Conservation (phyloP, 2,329 filamentous ascomycete genomes). For the Periconia sp. region DNA sequence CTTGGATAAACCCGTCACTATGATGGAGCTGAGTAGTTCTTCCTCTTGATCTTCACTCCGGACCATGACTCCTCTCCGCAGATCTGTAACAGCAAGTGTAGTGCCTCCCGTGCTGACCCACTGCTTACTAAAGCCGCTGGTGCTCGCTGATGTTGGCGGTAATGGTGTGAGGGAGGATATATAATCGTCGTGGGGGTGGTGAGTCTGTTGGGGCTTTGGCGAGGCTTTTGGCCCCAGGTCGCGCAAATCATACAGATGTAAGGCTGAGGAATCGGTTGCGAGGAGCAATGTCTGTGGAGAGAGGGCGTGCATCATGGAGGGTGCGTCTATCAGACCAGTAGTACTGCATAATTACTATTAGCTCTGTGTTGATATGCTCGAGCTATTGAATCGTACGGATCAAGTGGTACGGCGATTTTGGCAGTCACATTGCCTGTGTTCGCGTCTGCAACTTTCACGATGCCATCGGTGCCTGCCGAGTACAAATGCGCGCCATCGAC, state of each 20-base stretch:
- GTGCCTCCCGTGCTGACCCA: conserved; percentile 94
- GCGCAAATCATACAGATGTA: conserved; percentile 89
- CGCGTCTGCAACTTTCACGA: conserved; percentile 66
- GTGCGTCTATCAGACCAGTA: conserved; percentile 66
- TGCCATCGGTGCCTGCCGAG: conserved; percentile 66
- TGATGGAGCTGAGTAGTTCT: conserved; percentile 81
- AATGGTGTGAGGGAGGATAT: conserved; percentile 86
- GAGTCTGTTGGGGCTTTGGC: conserved; percentile 73
- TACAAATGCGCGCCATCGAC: conserved; percentile 74
- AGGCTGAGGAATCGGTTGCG: conserved; percentile 84
- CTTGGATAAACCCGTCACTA: conserved; percentile 77
- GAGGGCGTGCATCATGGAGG: conserved; percentile 80
- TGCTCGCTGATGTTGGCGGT: conserved; percentile 78
- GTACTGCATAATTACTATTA: conserved; percentile 43
- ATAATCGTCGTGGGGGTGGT: conserved; percentile 90
- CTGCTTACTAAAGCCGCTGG: conserved; percentile 89
- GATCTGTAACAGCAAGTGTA: conserved; percentile 87
- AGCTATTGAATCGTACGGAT: conserved; percentile 35
- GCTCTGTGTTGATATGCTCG: not conserved
- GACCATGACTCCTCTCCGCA: conserved; percentile 83
- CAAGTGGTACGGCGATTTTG: conserved; percentile 77
- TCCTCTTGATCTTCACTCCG: conserved; percentile 95
- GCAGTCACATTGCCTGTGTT: conserved; percentile 72
- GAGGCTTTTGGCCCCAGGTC: conserved; percentile 51
- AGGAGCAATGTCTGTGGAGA: conserved; percentile 88